These are phyloP conservation scores for Aquilaria agallochum DNA, from an alignment of 441 rosid species.

Conservation along the genomic window DNA sequence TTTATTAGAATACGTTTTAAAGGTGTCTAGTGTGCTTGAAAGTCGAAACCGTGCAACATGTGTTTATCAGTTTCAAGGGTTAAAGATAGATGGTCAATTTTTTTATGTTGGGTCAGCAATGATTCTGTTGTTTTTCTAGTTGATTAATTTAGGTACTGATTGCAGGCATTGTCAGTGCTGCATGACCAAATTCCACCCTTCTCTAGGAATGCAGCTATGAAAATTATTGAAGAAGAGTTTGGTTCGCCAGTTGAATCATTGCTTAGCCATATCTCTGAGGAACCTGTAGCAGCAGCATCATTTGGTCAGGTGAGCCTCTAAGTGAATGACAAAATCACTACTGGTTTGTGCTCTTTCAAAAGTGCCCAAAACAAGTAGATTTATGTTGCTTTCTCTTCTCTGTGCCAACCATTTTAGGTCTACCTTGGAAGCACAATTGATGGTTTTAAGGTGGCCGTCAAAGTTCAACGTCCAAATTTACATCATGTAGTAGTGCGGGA, in stretches of 20 bases:
- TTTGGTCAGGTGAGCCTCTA: slow-evolving; percentile 75
- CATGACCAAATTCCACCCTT: slow-evolving; percentile 97
- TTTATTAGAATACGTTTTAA: too few species aligned
- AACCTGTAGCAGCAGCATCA: slow-evolving; percentile 94
- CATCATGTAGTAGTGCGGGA: slow-evolving; percentile 85
- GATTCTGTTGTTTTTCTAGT: neutral
- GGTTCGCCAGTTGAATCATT: slow-evolving; percentile 70
- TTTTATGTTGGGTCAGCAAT: too few species aligned
- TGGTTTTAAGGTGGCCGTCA: slow-evolving; percentile 84
- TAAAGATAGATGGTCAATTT: too few species aligned
- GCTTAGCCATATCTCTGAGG: slow-evolving; percentile 74
- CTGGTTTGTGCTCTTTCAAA: too few species aligned
- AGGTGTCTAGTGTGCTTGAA: too few species aligned
- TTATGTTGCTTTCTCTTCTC: neutral
- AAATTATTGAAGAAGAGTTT: slow-evolving; percentile 86
- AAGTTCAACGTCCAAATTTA: slow-evolving; percentile 96
- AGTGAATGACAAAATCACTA: neutral
- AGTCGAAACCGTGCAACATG: too few species aligned
- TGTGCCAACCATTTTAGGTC: slow-evolving; percentile 49
- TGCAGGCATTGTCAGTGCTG: slow-evolving; percentile 91
- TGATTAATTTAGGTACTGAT: slow-evolving; percentile 15
- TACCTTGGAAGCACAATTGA: slow-evolving; percentile 73
- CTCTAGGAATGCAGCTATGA: slow-evolving; percentile 64
- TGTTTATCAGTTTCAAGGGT: too few species aligned
- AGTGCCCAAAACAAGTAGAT: too few species aligned